Percentiles rank a stretch among this genome's conserved stretches.
Conservation (phyloP, 371 early-diverging fungal genomes). For the Syncephalis fuscata region DNA sequence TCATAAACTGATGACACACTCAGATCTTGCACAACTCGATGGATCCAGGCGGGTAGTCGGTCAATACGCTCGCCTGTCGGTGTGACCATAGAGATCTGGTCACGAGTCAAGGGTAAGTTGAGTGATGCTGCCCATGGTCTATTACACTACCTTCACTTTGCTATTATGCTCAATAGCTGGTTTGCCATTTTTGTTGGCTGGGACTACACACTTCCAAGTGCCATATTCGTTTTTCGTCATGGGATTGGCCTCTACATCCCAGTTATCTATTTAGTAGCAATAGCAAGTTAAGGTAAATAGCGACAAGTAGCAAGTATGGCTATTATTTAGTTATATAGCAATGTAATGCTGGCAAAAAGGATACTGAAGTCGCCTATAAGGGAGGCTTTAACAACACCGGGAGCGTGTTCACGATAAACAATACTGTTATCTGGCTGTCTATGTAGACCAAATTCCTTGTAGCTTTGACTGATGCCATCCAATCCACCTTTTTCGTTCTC, state of each 20-base stretch:
- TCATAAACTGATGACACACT: constrained; percentile 66
- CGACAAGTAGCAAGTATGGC: neutral
- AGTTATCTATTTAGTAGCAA: constrained; percentile 35
- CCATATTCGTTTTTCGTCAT: constrained; percentile 70
- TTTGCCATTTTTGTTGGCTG: constrained; percentile 34
- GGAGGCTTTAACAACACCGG: constrained; percentile 57
- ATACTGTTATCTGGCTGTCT: constrained; percentile 31
- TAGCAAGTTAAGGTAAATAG: neutral
- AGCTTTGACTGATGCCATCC: constrained; percentile 62
- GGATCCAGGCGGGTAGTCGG: constrained; percentile 81
- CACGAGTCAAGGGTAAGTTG: neutral
- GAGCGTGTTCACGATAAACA: constrained; percentile 90
- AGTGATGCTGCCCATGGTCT: neutral
- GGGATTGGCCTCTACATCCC: constrained; percentile 55
- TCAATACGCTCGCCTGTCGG: constrained; percentile 68
- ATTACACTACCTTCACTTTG: constrained; percentile 59
- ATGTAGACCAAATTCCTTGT: constrained; percentile 64
- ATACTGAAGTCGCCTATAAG: constrained; percentile 80
- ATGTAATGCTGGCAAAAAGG: neutral
- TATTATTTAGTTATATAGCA: neutral
- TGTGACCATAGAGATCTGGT: constrained; percentile 49
- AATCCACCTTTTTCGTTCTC: constrained; percentile 52
- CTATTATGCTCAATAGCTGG: constrained; percentile 67
- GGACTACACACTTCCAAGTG: constrained; percentile 54
- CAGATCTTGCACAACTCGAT: constrained; percentile 73